A percentile compares a stretch with the other conserved stretches of the same genome.
Evolutionary conservation across 83 land plant genomes (phyloP).

Genomic region (Picea engelmannii): DNA sequence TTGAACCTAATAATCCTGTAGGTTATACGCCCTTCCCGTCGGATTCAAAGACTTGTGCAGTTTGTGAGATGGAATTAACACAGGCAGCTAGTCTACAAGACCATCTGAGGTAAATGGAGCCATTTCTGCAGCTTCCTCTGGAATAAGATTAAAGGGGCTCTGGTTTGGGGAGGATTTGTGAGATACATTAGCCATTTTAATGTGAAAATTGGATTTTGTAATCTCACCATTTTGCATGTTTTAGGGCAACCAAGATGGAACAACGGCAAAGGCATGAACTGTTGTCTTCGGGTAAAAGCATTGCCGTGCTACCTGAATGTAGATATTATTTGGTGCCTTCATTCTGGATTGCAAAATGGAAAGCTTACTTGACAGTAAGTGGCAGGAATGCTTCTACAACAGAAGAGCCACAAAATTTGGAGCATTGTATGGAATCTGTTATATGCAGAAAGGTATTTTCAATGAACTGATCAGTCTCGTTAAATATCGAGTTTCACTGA

Average conservation of each 20-base stretch:
- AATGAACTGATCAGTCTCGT: not conserved
- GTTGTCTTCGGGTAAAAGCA: slow-evolving; percentile 53
- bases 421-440: slow-evolving; percentile 58
- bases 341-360: slow-evolving; percentile 81
- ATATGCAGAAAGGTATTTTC: slow-evolving; percentile 70
- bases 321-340: slow-evolving; percentile 80
- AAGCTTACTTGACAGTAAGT: slow-evolving; percentile 64
- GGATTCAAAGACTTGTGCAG: slow-evolving; percentile 52
- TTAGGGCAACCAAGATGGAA: slow-evolving; percentile 74
- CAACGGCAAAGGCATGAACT: slow-evolving; percentile 90
- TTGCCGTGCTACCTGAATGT: slow-evolving; percentile 49
- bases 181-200: too few species aligned
- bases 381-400: slow-evolving; percentile 61
- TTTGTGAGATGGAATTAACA: slow-evolving; percentile 60
- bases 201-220: not conserved
- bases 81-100: slow-evolving; percentile 64
- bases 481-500: not conserved
- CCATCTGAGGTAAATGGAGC: slow-evolving; percentile 52
- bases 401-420: slow-evolving; percentile 66
- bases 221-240: slow-evolving; percentile 13
- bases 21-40: slow-evolving; percentile 60
- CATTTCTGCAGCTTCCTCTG: not conserved
- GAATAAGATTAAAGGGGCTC: not conserved
- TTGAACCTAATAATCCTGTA: slow-evolving; percentile 43
- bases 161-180: not conserved